Base-by-base conservation (phyloP, 495 filamentous ascomycete genomes). In the Neohortaea acidophila region DNA sequence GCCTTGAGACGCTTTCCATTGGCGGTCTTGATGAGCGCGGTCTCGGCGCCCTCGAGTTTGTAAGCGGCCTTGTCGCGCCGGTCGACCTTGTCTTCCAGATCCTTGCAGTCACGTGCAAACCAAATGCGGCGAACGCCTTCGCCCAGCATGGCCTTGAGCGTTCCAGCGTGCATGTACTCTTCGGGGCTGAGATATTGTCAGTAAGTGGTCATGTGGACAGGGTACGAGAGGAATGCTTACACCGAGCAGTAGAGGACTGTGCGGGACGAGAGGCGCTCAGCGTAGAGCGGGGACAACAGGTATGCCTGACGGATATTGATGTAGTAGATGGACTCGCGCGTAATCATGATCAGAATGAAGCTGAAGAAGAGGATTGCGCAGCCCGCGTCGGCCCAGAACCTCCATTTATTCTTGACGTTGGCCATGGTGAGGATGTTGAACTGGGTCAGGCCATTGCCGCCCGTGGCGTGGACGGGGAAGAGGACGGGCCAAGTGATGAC, bases 221-320 rank as follows among this genome's bases (percentile, higher is more conserved):
- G n/a, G n/a, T n/a, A n/a, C n/a, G n/a, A n/a, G n/a, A n/a, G n/a
- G n/a, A n/a, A n/a, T n/a, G n/a, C n/a, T n/a, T n/a, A n/a, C n/a
- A 97, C 85, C 8, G 81, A 79, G 19, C 82, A 77, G 59, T 94
- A 92, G 11, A 97, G 75, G 4, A 97, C 84, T 22, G 87, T 96
- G 43, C 85, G 75, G 2, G 89, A 91, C 2, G 91, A 96, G 43
- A 96, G 77, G 48, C 87, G 82, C 50, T 74, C 80, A 33, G 84
- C 72, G 58, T 94, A 87, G 20, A 82, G 65, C 12, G 86, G 87
- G 25, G 84, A 86, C 41, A 93, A 68, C 33, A 89, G 66, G 62
- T 92, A 94, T 1, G 91, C 89, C 65, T 97, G 91, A 48, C 87
- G 84, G 41, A 96, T 58, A 58, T 93, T 94, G 69, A 94, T 81